Evolutionary conservation across 345 rosid genomes (phyloP).

Genomic region (Citrus inodora): DNA sequence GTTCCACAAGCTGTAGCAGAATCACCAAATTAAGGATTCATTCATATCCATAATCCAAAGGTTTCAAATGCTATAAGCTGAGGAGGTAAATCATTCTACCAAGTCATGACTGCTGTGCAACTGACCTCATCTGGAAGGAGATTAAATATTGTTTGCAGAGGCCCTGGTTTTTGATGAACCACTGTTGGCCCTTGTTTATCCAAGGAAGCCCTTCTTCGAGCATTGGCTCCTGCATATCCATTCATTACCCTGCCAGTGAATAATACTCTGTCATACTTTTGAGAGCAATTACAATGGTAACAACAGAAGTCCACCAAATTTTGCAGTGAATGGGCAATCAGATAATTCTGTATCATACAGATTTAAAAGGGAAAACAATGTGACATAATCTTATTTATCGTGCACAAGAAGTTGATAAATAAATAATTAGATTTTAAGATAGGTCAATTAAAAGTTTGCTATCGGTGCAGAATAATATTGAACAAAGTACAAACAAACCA

Average conservation of each 20-base stretch:
- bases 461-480: not conserved
- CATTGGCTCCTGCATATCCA: constrained; percentile 69
- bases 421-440: not conserved
- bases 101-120: constrained; percentile 12
- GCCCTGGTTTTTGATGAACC: constrained; percentile 97
- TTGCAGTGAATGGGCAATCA: not conserved
- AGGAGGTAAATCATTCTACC: not conserved
- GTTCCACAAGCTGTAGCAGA: constrained; percentile 59
- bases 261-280: constrained; percentile 15
- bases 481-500: not conserved
- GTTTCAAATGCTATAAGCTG: not conserved
- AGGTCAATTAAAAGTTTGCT: not conserved
- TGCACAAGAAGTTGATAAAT: not conserved
- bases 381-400: not conserved
- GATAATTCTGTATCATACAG: not conserved
- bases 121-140: constrained; percentile 89
- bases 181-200: constrained; percentile 88
- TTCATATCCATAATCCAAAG: not conserved
- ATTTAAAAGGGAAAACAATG: not conserved
- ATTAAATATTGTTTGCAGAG: constrained; percentile 85
- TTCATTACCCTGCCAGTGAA: constrained; percentile 43
- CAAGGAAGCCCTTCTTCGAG: constrained; percentile 62
- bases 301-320: not conserved
- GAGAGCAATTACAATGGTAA: constrained; percentile 2
- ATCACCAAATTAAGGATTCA: not conserved